Conservation (phyloP, 257 asterid genomes). For the Dorcoceras hygrometricum region DNA sequence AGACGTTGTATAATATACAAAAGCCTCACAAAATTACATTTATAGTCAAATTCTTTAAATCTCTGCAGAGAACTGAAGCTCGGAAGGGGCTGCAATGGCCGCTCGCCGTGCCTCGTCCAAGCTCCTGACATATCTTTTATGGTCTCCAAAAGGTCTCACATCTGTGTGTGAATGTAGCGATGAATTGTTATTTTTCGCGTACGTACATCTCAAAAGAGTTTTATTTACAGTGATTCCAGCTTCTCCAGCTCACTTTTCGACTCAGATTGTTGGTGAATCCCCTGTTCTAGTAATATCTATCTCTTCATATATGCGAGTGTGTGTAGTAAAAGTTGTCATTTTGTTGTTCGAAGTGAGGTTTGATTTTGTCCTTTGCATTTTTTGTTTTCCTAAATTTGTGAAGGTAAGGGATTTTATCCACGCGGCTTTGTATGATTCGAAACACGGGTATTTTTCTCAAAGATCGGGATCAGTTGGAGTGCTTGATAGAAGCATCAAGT, state of each 20-base stretch:
- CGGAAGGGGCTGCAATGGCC: conserved; percentile 44
- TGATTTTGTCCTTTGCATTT: not conserved
- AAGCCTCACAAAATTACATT: too few relatives aligned
- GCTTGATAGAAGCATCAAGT: conserved; percentile 80
- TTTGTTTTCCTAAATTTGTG: conserved; percentile 10
- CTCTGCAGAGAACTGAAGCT: too few relatives aligned
- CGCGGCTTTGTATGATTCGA: conserved; percentile 73
- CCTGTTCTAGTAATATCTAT: conserved; percentile 58
- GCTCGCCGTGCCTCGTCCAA: conserved; percentile 50
- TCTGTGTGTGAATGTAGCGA: not conserved
- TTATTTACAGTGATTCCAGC: conserved; percentile 47
- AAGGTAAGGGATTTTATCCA: conserved; percentile 91
- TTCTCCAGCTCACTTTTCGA: conserved; percentile 54
- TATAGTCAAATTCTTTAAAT: too few relatives aligned
- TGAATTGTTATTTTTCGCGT: not conserved
- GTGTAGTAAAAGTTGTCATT: conserved; percentile 17
- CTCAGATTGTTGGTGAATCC: conserved; percentile 60
- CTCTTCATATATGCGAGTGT: not conserved
- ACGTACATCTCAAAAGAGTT: not conserved
- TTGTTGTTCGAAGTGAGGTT: conserved; percentile 10
- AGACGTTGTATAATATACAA: too few relatives aligned
- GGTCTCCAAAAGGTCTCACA: conserved; percentile 48
- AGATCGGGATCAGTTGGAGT: conserved; percentile 89
- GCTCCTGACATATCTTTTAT: conserved; percentile 33
- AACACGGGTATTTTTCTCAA: conserved; percentile 80